These are phyloP conservation scores for Hypoxylon sp. DNA, from an alignment of 2,329 filamentous ascomycete genomes.

Conservation along the genomic window DNA sequence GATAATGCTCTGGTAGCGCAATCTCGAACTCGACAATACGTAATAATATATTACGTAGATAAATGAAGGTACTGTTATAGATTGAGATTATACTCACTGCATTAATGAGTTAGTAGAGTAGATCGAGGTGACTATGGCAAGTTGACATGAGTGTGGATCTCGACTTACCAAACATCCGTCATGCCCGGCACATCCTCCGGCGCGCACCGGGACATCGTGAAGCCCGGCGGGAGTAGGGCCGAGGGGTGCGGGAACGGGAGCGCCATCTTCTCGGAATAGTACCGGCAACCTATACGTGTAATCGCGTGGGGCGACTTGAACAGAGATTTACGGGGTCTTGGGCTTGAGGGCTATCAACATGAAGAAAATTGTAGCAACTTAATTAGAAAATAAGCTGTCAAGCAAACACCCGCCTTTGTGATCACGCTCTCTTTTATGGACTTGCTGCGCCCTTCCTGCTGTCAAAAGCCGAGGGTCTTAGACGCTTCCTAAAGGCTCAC, in stretches of 20 bases:
- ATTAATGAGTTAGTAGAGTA: conserved; percentile 5
- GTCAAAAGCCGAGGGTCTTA: neutral
- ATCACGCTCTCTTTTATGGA: neutral
- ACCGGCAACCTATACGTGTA: neutral
- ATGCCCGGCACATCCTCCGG: conserved; percentile 47
- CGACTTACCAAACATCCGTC: conserved; percentile 48
- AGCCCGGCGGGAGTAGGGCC: conserved; percentile 42
- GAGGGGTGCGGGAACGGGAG: conserved; percentile 42
- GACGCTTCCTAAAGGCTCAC: neutral
- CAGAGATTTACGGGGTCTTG: neutral
- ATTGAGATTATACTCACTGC: conserved; percentile 12
- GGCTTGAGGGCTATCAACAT: neutral
- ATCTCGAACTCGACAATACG: neutral
- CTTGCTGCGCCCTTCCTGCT: neutral
- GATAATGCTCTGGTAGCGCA: neutral
- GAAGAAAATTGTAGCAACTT: neutral
- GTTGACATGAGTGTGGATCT: neutral
- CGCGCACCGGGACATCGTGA: conserved; percentile 46
- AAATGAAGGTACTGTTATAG: neutral
- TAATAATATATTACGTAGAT: neutral
- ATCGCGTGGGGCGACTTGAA: neutral
- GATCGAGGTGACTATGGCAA: neutral
- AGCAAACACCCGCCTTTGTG: neutral
- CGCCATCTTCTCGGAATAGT: conserved; percentile 23
- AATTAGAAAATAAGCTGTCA: neutral